Base-by-base conservation (phyloP, 495 filamentous ascomycete genomes). In the Aspergillus cristatus region DNA sequence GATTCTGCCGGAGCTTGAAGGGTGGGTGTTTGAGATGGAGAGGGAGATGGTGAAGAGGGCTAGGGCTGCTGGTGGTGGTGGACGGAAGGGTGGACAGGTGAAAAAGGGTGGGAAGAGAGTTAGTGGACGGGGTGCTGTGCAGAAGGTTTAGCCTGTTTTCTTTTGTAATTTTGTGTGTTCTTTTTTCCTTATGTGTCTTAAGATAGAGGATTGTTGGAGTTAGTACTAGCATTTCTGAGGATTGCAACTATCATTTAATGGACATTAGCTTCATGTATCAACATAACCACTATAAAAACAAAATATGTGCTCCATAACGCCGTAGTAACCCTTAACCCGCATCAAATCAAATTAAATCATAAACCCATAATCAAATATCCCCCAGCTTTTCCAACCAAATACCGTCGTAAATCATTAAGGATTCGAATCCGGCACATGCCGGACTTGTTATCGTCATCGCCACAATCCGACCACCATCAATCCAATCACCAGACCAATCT, bases 1-100 rank as follows among this genome's bases (percentile, higher is more conserved):
- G 51, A 71, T 86, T 18, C 54, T 86, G 14, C 80, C 81, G 4
- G 65, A 63, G 16, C 76, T 78, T 37, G 28, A 43, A 30, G 34
- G 35, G 35, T 54, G 57, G 58, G 46, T 56, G 15, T 8, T 46
- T 28, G 18, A 47, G 20, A 37, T 5, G 18, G 12, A 0, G 37
- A 22, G 22, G 31, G 24, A 24, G 31, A n/a, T 7, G 22, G 13
- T 3, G 38, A 26, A 25, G 32, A 29, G 14, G 32, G n/a, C n/a
- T n/a, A n/a, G n/a, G n/a, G n/a, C n/a, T n/a, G n/a, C 16, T 24
- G 31, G 15, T 16, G 12, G n/a, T 17, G 28, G 10, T 13, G 24
- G 7, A 14, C 14, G 44, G 5, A 30, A 3, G 28, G 28, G 28
- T 12, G 28, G 28, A 30, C 25, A 32, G 24, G 24, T 14, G 34